Evolutionary conservation across 768 basidiomycete genomes (phyloP).

Genomic region (Mycena rebaudengoi): DNA sequence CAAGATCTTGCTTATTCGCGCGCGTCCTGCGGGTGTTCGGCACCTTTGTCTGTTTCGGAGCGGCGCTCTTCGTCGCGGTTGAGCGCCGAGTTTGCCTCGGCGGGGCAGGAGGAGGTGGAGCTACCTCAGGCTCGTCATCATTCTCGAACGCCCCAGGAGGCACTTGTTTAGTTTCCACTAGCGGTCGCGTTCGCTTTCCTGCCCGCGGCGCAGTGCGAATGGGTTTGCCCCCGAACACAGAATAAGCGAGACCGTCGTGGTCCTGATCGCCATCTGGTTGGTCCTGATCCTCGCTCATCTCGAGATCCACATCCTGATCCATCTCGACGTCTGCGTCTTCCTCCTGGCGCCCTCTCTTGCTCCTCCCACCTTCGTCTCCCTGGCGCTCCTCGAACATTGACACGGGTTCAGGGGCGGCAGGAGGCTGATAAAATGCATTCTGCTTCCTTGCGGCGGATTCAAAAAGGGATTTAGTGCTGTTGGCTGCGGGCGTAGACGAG

Average conservation of each 20-base stretch:
- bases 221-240: constrained; percentile 37
- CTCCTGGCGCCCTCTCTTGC: neutral
- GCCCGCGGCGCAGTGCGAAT: constrained; percentile 15
- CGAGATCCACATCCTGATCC: constrained; percentile 23
- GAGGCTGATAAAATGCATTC: constrained; percentile 76
- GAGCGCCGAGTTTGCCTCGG: constrained; percentile 18
- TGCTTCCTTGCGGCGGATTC: constrained; percentile 57
- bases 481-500: constrained; percentile 44
- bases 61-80: constrained; percentile 4
- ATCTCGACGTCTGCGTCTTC: constrained; percentile 28
- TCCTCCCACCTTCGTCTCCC: neutral
- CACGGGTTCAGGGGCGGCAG: constrained; percentile 41
- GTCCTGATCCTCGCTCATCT: constrained; percentile 24
- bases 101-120: constrained; percentile 18
- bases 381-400: constrained; percentile 6
- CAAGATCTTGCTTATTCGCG: constrained; percentile 16
- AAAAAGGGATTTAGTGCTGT: constrained; percentile 6
- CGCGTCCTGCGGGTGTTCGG: constrained; percentile 13
- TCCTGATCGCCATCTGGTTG: constrained; percentile 30
- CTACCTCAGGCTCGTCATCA: constrained; percentile 45
- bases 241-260: constrained; percentile 31
- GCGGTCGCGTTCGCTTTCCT: neutral
- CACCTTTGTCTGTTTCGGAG: neutral
- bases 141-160: constrained; percentile 57
- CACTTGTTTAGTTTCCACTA: constrained; percentile 37